Percentiles rank a stretch among this genome's conserved stretches.
phyloP scores from a whole-genome alignment of 1,284 basidiomycete genomes.

The Austropuccinia psidii region DNA sequence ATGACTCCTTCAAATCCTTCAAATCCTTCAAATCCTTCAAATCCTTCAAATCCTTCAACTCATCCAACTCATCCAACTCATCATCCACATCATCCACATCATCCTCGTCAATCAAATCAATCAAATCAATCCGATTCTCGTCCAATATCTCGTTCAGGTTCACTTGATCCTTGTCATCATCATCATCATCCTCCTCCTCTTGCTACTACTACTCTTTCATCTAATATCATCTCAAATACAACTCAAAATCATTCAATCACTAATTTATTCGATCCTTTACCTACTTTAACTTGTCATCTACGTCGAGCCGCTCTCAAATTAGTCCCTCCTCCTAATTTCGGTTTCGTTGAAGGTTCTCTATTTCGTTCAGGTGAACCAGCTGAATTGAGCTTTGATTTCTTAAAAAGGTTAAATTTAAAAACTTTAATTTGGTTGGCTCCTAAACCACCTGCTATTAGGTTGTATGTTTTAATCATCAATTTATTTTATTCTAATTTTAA shows the following conservation, averaged over 20 bases:
- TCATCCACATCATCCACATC: neutral
- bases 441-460: neutral
- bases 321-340: slow-evolving; percentile 26
- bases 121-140: neutral
- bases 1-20: no score
- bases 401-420: neutral
- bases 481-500: neutral
- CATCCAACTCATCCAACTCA: slow-evolving; percentile 4
- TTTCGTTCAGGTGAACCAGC: slow-evolving; percentile 9
- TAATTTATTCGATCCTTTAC: slow-evolving; percentile 13
- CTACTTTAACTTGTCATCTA: neutral
- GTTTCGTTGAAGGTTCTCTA: slow-evolving; percentile 9
- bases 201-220: neutral
- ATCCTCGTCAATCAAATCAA: neutral
- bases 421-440: slow-evolving; percentile 23
- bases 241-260: neutral
- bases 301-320: slow-evolving; percentile 9
- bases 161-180: neutral
- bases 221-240: neutral
- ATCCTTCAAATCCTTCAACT: neutral
- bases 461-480: neutral
- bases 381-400: slow-evolving; percentile 17
- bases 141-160: neutral
- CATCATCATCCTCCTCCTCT: neutral
- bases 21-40: no score